Base-by-base conservation (phyloP, 352 stramenopile species). In the Pseudoperonospora humuli region DNA sequence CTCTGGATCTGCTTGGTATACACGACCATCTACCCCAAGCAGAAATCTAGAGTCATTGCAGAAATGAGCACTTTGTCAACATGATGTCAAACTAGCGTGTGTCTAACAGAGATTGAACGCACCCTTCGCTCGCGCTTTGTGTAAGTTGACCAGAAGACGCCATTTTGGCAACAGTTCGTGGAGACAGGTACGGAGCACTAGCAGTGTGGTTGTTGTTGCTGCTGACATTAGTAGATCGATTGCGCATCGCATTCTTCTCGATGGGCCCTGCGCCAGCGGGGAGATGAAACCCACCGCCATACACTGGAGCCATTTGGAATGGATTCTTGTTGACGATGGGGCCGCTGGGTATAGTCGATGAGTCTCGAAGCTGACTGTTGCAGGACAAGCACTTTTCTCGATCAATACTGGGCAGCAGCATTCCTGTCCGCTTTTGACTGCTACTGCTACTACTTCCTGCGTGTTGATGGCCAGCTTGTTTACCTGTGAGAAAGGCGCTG, bases 311-410 rank as follows among this genome's bases (percentile, higher is more conserved):
- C n/a, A n/a, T n/a, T n/a, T 0, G 77, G 67, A 9, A 71, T 4
- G 77, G 67, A 20, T 71, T 86, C 46, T 86, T 89, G 59, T 86
- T 83, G 21, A 36, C 39, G 5, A 74, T 56, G 1, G 43, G 47
- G 2, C 58, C 58, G 15, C 20, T 49, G 1, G 41, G 34, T 20
- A n/a, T n/a, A n/a, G n/a, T n/a, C n/a, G 57, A 51, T 5, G 64
- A n/a, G 10, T 86, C 70, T 33, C 73, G 67, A 10, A 86, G 61
- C 18, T n/a, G 54, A 43, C 64, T 84, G 45, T 88, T 92, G 53
- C 77, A 90, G 0, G 80, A 87, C 20, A 92, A 35, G 41, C 77
- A 90, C 14, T 75, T n/a, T n/a, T n/a, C n/a, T n/a, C n/a, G n/a
- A n/a, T n/a, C n/a, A n/a, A n/a, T n/a, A n/a, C n/a, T n/a, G n/a